Conservation (phyloP, 2,329 filamentous ascomycete species). For the Fusarium burgessii region DNA sequence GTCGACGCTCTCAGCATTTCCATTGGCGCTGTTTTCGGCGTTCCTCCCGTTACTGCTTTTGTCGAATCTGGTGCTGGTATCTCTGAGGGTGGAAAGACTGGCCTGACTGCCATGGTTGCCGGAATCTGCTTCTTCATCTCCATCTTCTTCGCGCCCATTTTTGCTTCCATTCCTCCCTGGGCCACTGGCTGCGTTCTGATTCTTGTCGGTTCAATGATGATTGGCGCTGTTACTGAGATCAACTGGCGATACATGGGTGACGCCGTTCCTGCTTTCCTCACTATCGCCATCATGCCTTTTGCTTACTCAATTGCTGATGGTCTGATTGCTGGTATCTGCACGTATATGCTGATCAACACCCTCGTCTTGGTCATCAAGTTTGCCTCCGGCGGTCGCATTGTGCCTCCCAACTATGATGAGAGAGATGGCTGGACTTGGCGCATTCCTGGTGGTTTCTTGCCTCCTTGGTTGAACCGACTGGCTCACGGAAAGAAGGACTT, state of each 20-base stretch:
- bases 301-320: constrained; percentile 91
- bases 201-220: constrained; percentile 91
- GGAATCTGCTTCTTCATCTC: constrained; percentile 88
- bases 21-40: constrained; percentile 82
- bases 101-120: constrained; percentile 82
- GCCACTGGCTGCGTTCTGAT: constrained; percentile 90
- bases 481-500: constrained; percentile 77
- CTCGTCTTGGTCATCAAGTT: constrained; percentile 76
- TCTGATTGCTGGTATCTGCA: constrained; percentile 82
- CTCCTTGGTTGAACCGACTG: constrained; percentile 77
- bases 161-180: constrained; percentile 90
- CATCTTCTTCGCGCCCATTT: constrained; percentile 91
- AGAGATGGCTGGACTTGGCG: constrained; percentile 86
- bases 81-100: constrained; percentile 86
- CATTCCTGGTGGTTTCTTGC: constrained; percentile 79
- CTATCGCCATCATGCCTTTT: constrained; percentile 88
- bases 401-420: constrained; percentile 78
- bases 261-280: constrained; percentile 85
- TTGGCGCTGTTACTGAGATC: constrained; percentile 80
- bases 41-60: constrained; percentile 86
- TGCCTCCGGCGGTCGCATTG: constrained; percentile 74
- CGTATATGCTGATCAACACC: constrained; percentile 81
- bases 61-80: constrained; percentile 93
- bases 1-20: constrained; percentile 84
- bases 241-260: constrained; percentile 92